Evolutionary conservation across 2,329 filamentous ascomycete genomes (phyloP), one percentile per base, ranked within the genome.

Genomic region (Hypocreales sp.): DNA sequence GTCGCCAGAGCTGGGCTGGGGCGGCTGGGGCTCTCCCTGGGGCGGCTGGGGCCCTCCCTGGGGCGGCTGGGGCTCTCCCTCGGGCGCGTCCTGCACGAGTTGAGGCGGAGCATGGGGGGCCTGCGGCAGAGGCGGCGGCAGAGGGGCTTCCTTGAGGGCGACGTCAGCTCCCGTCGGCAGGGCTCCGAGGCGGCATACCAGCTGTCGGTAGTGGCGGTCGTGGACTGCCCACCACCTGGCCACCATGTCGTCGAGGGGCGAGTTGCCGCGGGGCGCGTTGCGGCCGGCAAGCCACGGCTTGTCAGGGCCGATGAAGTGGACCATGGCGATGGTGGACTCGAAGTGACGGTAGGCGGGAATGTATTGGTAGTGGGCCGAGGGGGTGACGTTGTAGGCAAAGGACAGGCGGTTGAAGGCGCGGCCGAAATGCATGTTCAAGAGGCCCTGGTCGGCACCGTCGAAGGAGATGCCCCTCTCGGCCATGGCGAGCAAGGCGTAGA

Each of bases 311-410:
- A 98, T 95, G 53, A 94, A 98, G 56, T 98, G 90, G 15, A 92
- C 77, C 60, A 92, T 69, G 46, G 68, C 86, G 43, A 98, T 92
- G 40, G 72, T 79, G 25, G 79, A 79, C 54, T 92, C 81, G 51
- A 92, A 92, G 60, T 95, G 83, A 38, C 75, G 72, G 55, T 92
- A 98, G 28, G 90, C 90, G 9, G 90, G 90, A 30, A 94, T 67
- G 55, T 95, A 98, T 56, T 98, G 90, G 58, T 98, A 98, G 50
- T 93, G 84, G 15, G 79, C 86, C 35, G 82, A 94, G 1, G 90
- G 90, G 0, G 90, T 98, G 52, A 90, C 90, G 51, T 98, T 98
- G 62, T 95, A 98, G 27, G 76, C 78, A 55, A 98, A 98, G 55
- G 81, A 86, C 45, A 98, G 56, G 38, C 86, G 75, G 53, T 94